Percentiles rank a stretch among this genome's conserved stretches.
Evolutionary conservation across 1,284 basidiomycete genomes (phyloP).

Genomic region (Ganoderma sinense): DNA sequence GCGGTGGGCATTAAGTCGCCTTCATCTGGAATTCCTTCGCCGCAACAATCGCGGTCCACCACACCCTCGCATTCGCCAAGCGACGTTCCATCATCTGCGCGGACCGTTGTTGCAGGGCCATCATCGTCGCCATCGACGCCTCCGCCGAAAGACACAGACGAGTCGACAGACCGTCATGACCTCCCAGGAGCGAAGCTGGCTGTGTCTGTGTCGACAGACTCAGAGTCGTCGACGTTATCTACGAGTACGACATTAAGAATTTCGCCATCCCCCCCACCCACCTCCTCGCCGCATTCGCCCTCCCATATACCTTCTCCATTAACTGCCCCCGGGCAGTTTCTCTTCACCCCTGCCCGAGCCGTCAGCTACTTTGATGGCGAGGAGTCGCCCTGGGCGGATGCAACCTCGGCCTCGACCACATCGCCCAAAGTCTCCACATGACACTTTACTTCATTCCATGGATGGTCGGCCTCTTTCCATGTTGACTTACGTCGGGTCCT

Average conservation of each 20-base stretch:
- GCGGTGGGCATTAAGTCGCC: constrained; percentile 40
- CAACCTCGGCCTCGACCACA: constrained; percentile 20
- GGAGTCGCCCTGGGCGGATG: constrained; percentile 42
- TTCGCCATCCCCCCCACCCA: constrained; percentile 9
- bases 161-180: not conserved
- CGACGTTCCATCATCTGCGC: constrained; percentile 20
- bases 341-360: constrained; percentile 28
- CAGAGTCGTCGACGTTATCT: not conserved
- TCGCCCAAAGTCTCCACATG: constrained; percentile 14
- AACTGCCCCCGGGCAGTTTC: constrained; percentile 31
- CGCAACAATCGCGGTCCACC: constrained; percentile 21
- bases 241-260: not conserved
- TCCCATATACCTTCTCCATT: constrained; percentile 31
- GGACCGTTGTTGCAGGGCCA: constrained; percentile 20
- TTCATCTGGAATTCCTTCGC: constrained; percentile 32
- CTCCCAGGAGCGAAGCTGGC: not conserved
- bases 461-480: not conserved
- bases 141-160: not conserved
- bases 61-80: constrained; percentile 19
- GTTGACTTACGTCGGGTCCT: not conserved
- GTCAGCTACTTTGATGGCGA: constrained; percentile 38
- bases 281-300: constrained; percentile 6
- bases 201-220: not conserved
- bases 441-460: not conserved
- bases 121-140: not conserved